Percentiles rank a stretch among this genome's conserved stretches.
These are phyloP conservation scores for Polyplosphaeria fusca DNA, from an alignment of 495 filamentous ascomycete species.

Conservation along the genomic window DNA sequence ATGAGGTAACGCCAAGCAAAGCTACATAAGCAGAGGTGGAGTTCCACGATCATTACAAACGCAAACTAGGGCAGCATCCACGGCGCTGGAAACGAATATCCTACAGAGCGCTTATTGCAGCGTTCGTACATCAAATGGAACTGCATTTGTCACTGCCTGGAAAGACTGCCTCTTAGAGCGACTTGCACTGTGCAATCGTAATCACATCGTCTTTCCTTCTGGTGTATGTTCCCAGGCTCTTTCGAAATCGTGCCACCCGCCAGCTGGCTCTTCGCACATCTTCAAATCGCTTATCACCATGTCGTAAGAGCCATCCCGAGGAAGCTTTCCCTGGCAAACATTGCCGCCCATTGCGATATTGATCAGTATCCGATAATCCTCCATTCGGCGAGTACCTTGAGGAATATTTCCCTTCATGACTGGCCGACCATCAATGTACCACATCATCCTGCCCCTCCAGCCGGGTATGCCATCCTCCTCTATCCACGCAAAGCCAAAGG, in stretches of 20 bases:
- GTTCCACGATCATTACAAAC: no score
- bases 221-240: constrained; percentile 37
- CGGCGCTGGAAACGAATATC: no score
- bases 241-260: constrained; percentile 46
- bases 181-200: neutral
- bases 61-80: no score
- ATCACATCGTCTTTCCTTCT: constrained; percentile 40
- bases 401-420: constrained; percentile 47
- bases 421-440: constrained; percentile 47
- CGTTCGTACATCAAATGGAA: no score
- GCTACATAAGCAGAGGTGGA: no score
- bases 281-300: constrained; percentile 44
- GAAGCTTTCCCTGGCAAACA: constrained; percentile 43
- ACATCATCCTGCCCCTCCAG: constrained; percentile 37
- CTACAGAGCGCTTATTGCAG: no score
- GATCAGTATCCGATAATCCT: constrained; percentile 44
- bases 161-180: no score
- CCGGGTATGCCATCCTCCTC: constrained; percentile 37
- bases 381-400: constrained; percentile 42
- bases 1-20: no score
- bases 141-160: no score
- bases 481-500: constrained; percentile 45
- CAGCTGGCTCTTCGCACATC: constrained; percentile 41
- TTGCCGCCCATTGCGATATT: constrained; percentile 51
- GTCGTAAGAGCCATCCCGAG: constrained; percentile 44